Percentiles rank a stretch among this genome's conserved stretches.
phyloP scores from a whole-genome alignment of 2,329 filamentous ascomycete genomes.

The Xylariomycetidae sp. region DNA sequence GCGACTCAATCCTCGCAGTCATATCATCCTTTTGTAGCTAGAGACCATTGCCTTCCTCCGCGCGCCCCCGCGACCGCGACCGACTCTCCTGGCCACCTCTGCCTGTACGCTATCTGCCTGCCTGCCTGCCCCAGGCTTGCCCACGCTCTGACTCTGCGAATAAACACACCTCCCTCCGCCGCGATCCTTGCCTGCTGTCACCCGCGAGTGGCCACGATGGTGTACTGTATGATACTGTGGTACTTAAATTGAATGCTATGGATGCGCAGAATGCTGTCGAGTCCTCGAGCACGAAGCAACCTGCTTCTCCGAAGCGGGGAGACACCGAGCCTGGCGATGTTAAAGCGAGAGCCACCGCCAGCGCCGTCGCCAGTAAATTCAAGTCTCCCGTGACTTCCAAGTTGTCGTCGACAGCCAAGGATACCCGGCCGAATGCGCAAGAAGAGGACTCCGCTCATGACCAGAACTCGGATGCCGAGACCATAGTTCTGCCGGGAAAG shows the following conservation, averaged over 20 bases:
- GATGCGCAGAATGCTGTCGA: constrained; percentile 63
- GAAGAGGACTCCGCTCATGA: constrained; percentile 43
- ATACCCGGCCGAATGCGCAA: constrained; percentile 25
- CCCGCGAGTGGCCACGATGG: constrained; percentile 49
- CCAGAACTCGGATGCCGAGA: constrained; percentile 66
- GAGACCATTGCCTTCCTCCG: background rate
- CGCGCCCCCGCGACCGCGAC: constrained; percentile 3
- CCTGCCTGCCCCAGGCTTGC: constrained; percentile 10
- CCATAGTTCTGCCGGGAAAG: constrained; percentile 61
- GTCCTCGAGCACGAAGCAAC: constrained; percentile 54
- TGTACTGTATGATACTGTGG: constrained; percentile 43
- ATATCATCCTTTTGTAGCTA: too few species aligned
- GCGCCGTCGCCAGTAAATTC: constrained; percentile 14
- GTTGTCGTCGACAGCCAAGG: constrained; percentile 22
- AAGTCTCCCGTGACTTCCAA: constrained; percentile 17
- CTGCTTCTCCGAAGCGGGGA: constrained; percentile 45
- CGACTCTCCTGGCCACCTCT: constrained; percentile 6
- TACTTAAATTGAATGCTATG: constrained; percentile 57
- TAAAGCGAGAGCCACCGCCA: constrained; percentile 23
- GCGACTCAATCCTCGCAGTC: too few species aligned
- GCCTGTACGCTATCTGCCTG: background rate
- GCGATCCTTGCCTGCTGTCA: constrained; percentile 22
- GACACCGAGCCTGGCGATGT: constrained; percentile 30
- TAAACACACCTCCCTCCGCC: constrained; percentile 10
- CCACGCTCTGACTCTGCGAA: constrained; percentile 8